phyloP scores from a whole-genome alignment of 2,329 filamentous ascomycete genomes.

The Alternaria novae-zelandiae region DNA sequence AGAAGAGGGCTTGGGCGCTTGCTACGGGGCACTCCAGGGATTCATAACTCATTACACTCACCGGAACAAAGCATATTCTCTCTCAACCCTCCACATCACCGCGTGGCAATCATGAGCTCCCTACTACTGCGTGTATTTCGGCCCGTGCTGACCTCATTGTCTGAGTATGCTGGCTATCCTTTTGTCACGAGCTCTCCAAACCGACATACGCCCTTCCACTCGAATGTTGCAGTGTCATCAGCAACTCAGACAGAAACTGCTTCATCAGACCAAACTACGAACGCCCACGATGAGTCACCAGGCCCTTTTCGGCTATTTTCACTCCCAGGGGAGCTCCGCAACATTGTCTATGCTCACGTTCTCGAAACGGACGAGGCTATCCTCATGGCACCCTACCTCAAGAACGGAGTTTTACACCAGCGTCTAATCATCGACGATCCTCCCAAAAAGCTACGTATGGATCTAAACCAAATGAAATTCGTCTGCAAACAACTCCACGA shows the following conservation, averaged over 20 bases:
- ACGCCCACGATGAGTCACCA: not conserved
- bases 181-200: not conserved
- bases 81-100: not conserved
- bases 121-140: not conserved
- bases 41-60: not conserved
- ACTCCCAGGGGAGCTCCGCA: not conserved
- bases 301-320: not conserved
- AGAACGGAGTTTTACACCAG: not conserved
- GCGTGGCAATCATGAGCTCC: not conserved
- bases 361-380: not conserved
- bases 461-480: not conserved
- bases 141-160: not conserved
- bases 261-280: not conserved
- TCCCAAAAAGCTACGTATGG: rapidly evolving
- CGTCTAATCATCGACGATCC: not conserved
- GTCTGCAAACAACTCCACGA: not conserved
- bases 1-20: not conserved
- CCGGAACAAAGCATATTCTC: not conserved
- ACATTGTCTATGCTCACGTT: not conserved
- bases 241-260: not conserved
- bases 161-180: not conserved
- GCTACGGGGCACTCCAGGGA: not conserved
- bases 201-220: not conserved
- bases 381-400: not conserved
- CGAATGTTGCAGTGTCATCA: not conserved